Conservation (phyloP, 805 yeast genomes). For the Saccharomyces mikatae region DNA sequence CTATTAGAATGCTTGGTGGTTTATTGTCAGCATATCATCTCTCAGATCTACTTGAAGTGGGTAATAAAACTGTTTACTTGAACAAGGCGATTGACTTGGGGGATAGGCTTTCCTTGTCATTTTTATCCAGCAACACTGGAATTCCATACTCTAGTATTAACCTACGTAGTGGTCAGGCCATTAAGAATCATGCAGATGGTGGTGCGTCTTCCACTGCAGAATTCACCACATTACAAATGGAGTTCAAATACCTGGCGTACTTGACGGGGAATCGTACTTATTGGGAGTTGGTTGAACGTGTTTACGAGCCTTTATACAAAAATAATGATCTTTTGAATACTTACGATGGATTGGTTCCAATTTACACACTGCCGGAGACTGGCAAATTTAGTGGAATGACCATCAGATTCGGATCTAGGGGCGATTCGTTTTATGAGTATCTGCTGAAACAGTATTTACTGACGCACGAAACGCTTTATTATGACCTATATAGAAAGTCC, state of each 20-base stretch:
- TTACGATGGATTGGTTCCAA: slow-evolving; percentile 73
- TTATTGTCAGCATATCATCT: slow-evolving; percentile 60
- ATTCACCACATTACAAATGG: slow-evolving; percentile 79
- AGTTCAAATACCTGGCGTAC: slow-evolving; percentile 70
- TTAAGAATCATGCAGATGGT: slow-evolving; percentile 50
- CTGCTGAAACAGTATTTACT: slow-evolving; percentile 77
- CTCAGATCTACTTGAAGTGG: slow-evolving; percentile 40
- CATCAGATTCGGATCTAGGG: slow-evolving; percentile 82
- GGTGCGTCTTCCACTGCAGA: slow-evolving; percentile 90
- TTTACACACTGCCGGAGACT: slow-evolving; percentile 64
- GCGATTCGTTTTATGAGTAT: slow-evolving; percentile 90
- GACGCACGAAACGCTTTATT: slow-evolving; percentile 56
- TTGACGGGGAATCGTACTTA: slow-evolving; percentile 72
- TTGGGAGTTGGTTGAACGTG: slow-evolving; percentile 72
- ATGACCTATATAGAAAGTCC: slow-evolving; percentile 68
- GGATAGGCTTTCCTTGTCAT: slow-evolving; percentile 62
- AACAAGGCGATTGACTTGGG: slow-evolving; percentile 77
- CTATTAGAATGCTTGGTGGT: slow-evolving; percentile 91
- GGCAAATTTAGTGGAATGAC: slow-evolving; percentile 57
- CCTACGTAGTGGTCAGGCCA: slow-evolving; percentile 53
- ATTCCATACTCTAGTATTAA: slow-evolving; percentile 77
- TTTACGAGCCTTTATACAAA: slow-evolving; percentile 60
- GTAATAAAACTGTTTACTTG: slow-evolving; percentile 39
- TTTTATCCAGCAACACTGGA: slow-evolving; percentile 50
- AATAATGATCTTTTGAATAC: slow-evolving; percentile 34